Base-by-base conservation (phyloP, 2,329 filamentous ascomycete genomes). In the Rhinocladiella similis region DNA sequence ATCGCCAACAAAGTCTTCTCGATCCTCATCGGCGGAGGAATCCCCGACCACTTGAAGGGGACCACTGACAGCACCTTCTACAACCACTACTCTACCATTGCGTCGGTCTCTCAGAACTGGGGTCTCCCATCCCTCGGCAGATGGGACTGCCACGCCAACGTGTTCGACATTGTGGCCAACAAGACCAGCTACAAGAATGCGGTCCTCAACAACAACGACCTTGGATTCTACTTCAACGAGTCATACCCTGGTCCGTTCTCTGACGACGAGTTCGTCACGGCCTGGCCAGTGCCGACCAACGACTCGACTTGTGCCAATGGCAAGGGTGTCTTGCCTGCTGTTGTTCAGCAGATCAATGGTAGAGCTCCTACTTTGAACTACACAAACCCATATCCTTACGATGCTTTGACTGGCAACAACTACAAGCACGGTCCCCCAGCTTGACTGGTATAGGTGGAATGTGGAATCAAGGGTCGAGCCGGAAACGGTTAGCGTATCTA, bases 221-320 rank as follows among this genome's bases (percentile, higher is more conserved):
- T 75, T 22, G 66, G 70, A 46, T 71, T 78, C 59, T 82, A 74
- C 69, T 77, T 79, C 62, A 85, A 85, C 68, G 66, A 66, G 48
- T 83, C 80, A 6, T 83, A 59, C 5, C 72, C 72, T 3, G 68
- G 69, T 3, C 72, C 73, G 1, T 27, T 61, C 14, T 56, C 56
- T 5, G 68, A 75, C 47, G 63, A 56, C 4, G 42, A 62, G 14
- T 63, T 68, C 9, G 52, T 56, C 3, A 33, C 57, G 5, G 69
- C 66, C 20, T 59, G 57, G 57, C 57, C 57, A n/a, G 39, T 56
- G 14, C 57, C 57, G 0, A 59, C 90, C 56, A 95, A 75, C n/a
- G 82, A 85, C 68, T 86, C 73, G 12, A 95, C 80, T 16, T 95
- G 86, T 25, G 90, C 89, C 12, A 88, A 83, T 0, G 90, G 89